Evolutionary conservation across 1,139 yeast species (phyloP).

Genomic region (Candida gigantensis): DNA sequence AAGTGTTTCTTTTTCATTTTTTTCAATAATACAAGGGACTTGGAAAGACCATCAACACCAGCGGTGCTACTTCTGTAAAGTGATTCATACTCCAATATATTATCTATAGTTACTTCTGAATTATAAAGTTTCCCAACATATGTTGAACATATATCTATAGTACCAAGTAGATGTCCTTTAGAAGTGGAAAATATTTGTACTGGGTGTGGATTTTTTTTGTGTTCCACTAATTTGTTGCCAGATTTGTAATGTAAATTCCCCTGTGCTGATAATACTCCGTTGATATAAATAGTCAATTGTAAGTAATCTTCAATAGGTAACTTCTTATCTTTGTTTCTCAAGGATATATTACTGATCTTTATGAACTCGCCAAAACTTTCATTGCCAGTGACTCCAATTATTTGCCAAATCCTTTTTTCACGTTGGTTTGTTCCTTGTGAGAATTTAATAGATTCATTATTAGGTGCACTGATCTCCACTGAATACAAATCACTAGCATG

Average conservation of each 20-base stretch:
- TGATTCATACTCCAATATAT: constrained; percentile 57
- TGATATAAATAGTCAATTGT: constrained; percentile 57
- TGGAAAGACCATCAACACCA: constrained; percentile 47
- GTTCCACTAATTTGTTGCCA: constrained; percentile 44
- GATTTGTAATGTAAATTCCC: constrained; percentile 47
- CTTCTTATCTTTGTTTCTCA: constrained; percentile 32
- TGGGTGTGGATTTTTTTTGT: constrained; percentile 35
- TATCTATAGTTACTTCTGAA: constrained; percentile 58
- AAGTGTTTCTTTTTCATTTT: constrained; percentile 49
- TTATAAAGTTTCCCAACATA: constrained; percentile 74
- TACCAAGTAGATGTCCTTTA: constrained; percentile 45
- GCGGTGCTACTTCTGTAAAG: constrained; percentile 42
- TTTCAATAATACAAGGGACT: constrained; percentile 40
- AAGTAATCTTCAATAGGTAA: constrained; percentile 54
- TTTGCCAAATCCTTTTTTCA: constrained; percentile 61
- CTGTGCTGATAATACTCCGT: constrained; percentile 64
- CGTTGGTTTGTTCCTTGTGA: constrained; percentile 70
- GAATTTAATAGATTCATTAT: constrained; percentile 52
- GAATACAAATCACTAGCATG: constrained; percentile 44
- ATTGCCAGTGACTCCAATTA: constrained; percentile 72
- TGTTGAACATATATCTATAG: constrained; percentile 58
- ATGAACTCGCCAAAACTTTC: constrained; percentile 75
- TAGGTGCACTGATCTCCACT: constrained; percentile 48
- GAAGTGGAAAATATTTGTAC: constrained; percentile 38
- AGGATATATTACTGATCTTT: constrained; percentile 56